Evolutionary conservation across 139 green algal genomes (phyloP).

Genomic region (Tetraselmis striata): DNA sequence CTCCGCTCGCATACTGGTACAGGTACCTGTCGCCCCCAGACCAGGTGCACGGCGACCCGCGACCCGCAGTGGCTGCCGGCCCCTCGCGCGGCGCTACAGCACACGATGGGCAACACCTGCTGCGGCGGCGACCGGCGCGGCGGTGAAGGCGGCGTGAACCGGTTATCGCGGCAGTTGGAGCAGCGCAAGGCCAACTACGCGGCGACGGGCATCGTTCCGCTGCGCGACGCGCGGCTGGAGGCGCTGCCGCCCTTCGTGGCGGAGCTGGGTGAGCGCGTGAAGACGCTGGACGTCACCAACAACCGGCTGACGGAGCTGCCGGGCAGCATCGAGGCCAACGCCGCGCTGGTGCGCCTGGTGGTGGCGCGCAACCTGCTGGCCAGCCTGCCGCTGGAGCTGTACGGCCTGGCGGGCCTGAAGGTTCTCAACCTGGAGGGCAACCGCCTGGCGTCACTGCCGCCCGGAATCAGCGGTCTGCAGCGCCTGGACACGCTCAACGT

Average conservation of each 20-base stretch:
- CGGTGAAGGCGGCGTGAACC: neutral
- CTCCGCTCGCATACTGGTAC: too few relatives aligned
- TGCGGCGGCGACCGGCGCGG: neutral
- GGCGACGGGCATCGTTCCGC: conserved; percentile 11
- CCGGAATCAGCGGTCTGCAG: conserved; percentile 17
- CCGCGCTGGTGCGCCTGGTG: neutral
- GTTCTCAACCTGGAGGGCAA: conserved; percentile 30
- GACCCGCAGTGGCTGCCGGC: too few relatives aligned
- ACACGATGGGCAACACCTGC: neutral
- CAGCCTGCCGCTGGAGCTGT: conserved; percentile 6
- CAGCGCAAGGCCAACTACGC: neutral
- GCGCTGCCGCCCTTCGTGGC: conserved; percentile 28
- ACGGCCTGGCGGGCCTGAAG: conserved; percentile 13
- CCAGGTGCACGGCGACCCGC: too few relatives aligned
- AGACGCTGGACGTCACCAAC: conserved; percentile 32
- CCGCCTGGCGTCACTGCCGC: conserved; percentile 8
- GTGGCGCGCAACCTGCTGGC: conserved; percentile 8
- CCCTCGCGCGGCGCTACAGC: too few relatives aligned
- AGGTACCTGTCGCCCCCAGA: too few relatives aligned
- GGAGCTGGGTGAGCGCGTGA: conserved; percentile 17
- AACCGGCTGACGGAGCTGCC: conserved; percentile 35
- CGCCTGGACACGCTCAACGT: conserved; percentile 29
- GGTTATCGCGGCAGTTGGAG: neutral
- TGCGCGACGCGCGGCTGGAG: conserved; percentile 18
- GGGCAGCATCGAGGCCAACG: conserved; percentile 6